Base-by-base conservation (phyloP, 2,329 filamentous ascomycete species). In the Fonsecaea monophora region DNA sequence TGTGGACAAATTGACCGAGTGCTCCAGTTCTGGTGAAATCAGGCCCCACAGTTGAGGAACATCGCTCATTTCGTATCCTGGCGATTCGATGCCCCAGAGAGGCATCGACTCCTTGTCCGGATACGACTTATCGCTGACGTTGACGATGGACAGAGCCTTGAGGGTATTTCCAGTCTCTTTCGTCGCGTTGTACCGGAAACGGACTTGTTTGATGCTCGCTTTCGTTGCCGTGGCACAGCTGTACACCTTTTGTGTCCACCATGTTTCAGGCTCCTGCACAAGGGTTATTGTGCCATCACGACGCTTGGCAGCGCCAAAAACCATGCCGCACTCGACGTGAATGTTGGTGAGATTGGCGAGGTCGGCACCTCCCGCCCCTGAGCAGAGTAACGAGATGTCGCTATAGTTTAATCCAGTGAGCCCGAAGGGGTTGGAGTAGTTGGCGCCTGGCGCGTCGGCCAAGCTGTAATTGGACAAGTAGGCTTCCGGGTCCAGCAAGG, bases 171-270 rank as follows among this genome's bases (percentile, higher is more conserved):
- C 82, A 2, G 78, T 50, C 25, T 15, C 10, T 34, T 48, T n/a
- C 3, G 70, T 70, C 13, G 53, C 78, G 67, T 84, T 84, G 68
- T 75, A 78, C 1, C 72, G 68, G 67, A 85, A 83, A 0, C 73
- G 72, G 6, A 82, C 80, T 0, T 78, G 80, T 68, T 84, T 84
- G 64, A 85, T 76, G 0, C 75, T 78, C 2, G 82, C 82, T 57
- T 79, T 79, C 3, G 79, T 68, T 0, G 79, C 72, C 0, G 77
- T 78, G 1, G 81, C 81, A 67, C 83, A 85, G 0, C 76, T 74
- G 65, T 83, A 83, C 0, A 84, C 64, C 0, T 80, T 77, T 4
- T 78, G 72, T 0, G 78, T 77, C 82, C 82, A 85, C 40, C 73
- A 68, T 13, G 79, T 79, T 4, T 77, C 77, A 6, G 77, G 75